Conservation (phyloP, 2,329 filamentous ascomycete genomes). For the Botrytis medusae region DNA sequence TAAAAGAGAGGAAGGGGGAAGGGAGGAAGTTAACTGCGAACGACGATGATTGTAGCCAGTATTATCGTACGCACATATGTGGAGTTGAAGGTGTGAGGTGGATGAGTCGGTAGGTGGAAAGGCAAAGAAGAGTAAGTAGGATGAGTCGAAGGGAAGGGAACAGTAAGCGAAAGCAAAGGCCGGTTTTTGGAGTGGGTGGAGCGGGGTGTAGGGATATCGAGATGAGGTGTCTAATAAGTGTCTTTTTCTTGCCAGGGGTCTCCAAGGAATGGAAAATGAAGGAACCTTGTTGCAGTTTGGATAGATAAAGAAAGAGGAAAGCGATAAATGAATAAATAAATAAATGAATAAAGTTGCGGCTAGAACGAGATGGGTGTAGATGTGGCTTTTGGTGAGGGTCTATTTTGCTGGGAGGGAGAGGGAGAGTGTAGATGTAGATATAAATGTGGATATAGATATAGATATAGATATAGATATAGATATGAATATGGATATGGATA, state of each 20-base stretch:
- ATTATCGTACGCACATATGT: conserved; percentile 31
- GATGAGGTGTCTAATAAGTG: conserved; percentile 17
- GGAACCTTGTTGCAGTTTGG: not conserved
- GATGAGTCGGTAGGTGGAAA: conserved; percentile 21
- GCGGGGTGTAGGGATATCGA: conserved; percentile 17
- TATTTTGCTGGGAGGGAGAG: not conserved
- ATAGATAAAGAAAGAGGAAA: not conserved
- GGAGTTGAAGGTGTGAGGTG: conserved; percentile 24
- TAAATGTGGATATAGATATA: not conserved
- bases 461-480: not conserved
- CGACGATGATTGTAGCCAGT: conserved; percentile 36
- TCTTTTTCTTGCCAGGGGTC: not conserved
- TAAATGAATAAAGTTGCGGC: not conserved
- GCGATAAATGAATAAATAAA: not conserved
- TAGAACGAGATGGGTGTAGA: not conserved
- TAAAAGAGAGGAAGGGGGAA: conserved; percentile 39
- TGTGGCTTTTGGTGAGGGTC: not conserved
- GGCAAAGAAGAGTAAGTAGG: conserved; percentile 13
- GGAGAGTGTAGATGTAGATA: not conserved
- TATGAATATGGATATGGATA: not conserved
- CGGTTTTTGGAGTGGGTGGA: not conserved
- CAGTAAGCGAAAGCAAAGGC: conserved; percentile 4
- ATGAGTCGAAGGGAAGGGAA: conserved; percentile 22
- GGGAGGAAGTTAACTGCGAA: conserved; percentile 37
- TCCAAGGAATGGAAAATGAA: not conserved